Evolutionary conservation across 1,139 yeast species (phyloP), one percentile per base, ranked within the genome.

Genomic region (Groenewaldozyma sp.): DNA sequence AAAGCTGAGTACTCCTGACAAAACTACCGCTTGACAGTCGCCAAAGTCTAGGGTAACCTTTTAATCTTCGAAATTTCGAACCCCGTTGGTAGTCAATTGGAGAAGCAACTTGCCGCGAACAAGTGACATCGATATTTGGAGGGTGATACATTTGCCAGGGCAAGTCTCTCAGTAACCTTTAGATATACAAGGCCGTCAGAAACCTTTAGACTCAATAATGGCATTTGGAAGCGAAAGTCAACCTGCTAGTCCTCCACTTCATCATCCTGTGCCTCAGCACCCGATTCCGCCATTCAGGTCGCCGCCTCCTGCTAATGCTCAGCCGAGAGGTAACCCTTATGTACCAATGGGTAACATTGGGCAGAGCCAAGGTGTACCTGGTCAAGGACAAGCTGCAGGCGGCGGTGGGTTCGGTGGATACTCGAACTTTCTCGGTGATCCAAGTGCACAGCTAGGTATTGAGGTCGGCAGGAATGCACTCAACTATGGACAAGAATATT

Each of bases 381-480:
- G 40, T 3, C 39, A 29, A 10, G 38, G 34, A 27, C 45, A 24
- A 18, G 28, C 40, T 22, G 28, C 17, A 17, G 48, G 41, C 17
- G 34, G 37, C 14, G 39, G 31, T 29, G 42, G 43, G 31, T 38
- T 40, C 21, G 48, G 48, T 32, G 49, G 54, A 35, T 56, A 55
- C 36, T 38, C 50, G 37, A 64, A 67, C 45, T 70, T 82, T 49
- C 73, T 86, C 58, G 74, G 73, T 49, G 95, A 84, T 54, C 93
- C 95, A 17, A 75, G 86, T 4, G 75, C 94, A 0, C 76, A 82
- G 39, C 73, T 91, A 70, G 95, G 96, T 2, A 74, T 91, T 27
- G 95, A 84, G 54, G 77, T 88, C 45, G 95, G 97, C 24, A 82
- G 84, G 53, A 74, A 74, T 41, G 95, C 97, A 3, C 73, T 91